phyloP scores from a whole-genome alignment of 306 rosid genomes.

The Cyclanthera cordifolia region DNA sequence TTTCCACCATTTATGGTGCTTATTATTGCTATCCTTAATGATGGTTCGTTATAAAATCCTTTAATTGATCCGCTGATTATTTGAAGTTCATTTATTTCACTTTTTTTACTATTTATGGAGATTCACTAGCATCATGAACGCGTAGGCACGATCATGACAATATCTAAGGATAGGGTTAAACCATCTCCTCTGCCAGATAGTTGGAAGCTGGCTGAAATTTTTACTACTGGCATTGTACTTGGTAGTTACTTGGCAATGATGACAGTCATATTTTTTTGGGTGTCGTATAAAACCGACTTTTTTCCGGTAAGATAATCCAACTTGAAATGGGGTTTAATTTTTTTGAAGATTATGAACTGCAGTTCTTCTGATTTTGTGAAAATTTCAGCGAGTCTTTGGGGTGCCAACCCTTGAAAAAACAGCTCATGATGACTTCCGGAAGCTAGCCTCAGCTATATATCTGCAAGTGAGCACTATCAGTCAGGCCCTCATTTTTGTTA shows the following conservation, averaged over 20 bases:
- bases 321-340: not conserved
- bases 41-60: constrained; percentile 46
- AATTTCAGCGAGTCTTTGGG: constrained; percentile 54
- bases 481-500: constrained; percentile 96
- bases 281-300: constrained; percentile 81
- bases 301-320: constrained; percentile 59
- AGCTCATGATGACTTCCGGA: constrained; percentile 67
- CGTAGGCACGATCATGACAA: constrained; percentile 94
- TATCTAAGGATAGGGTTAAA: constrained; percentile 90
- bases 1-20: constrained; percentile 99
- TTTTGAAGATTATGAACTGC: not conserved
- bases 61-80: not conserved
- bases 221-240: constrained; percentile 83
- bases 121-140: not conserved
- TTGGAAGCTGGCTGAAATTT: constrained; percentile 95
- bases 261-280: constrained; percentile 99
- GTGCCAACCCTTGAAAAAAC: constrained; percentile 69
- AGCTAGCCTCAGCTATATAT: constrained; percentile 92
- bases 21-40: constrained; percentile 87
- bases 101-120: not conserved
- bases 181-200: constrained; percentile 99
- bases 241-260: constrained; percentile 98
- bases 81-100: not conserved
- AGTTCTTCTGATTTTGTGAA: not conserved
- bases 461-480: constrained; percentile 98